Percentiles rank a stretch among this genome's conserved stretches.
Conservation (phyloP, 352 stramenopile species). For the Pythium plurisporium region DNA sequence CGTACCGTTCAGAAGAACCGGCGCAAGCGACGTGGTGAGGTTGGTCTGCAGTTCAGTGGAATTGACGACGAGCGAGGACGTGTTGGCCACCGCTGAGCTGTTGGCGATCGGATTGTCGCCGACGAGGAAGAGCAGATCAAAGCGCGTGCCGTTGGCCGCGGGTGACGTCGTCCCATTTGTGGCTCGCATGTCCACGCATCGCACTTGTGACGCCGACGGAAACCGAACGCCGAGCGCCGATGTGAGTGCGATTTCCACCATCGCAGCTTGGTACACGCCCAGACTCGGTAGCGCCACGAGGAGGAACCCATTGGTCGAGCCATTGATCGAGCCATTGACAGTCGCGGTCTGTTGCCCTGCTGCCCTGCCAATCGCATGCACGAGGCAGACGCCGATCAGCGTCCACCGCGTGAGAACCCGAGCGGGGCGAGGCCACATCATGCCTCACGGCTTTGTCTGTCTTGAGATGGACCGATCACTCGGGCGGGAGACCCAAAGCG, state of each 20-base stretch:
- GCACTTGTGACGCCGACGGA: neutral
- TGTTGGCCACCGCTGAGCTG: neutral
- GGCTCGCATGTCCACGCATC: slow-evolving; percentile 7
- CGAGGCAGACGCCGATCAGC: neutral
- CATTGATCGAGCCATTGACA: neutral
- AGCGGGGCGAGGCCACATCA: neutral
- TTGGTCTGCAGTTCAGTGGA: neutral
- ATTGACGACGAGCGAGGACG: neutral
- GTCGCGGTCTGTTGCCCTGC: neutral
- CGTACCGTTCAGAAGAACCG: neutral
- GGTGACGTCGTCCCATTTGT: neutral
- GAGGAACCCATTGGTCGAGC: slow-evolving; percentile 8
- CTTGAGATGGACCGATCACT: too few species aligned
- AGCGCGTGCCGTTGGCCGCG: too few species aligned
- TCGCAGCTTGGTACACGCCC: slow-evolving; percentile 3
- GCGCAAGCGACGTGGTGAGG: neutral
- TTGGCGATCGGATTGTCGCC: slow-evolving; percentile 7
- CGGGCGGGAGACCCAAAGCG: too few species aligned
- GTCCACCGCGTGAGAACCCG: neutral
- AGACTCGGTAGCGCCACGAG: slow-evolving; percentile 1
- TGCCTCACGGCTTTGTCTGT: too few species aligned
- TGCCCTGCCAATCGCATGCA: neutral
- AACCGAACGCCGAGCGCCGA: neutral
- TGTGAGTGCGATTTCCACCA: slow-evolving; percentile 1
- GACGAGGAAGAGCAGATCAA: slow-evolving; percentile 21